Base-by-base conservation (phyloP, 1,284 basidiomycete species). In the Leucoagaricus sp. region DNA sequence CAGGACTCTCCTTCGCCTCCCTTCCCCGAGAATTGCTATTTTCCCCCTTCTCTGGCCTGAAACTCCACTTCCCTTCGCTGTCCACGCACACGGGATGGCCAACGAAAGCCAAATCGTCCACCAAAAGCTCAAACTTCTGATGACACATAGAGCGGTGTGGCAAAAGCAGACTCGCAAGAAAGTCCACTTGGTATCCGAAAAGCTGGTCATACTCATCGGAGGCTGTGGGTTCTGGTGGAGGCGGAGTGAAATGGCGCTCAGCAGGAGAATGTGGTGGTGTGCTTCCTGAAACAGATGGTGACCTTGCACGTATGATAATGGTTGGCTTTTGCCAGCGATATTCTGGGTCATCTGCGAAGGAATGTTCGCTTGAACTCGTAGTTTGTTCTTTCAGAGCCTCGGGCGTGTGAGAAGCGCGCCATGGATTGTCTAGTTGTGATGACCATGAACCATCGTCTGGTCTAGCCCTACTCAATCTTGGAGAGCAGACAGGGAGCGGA, bases 41-140 rank as follows among this genome's bases (percentile, higher is more conserved):
- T 53, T 67, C 50, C 13, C 44, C 61, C 61, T 80, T 84, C 64
- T 87, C 85, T n/a, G 75, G 72, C 65, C 80, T 84, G 68, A 90
- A 90, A 31, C 74, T 74, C 91, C 91, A 93, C 5, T 71, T 74
- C 0, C 87, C 91, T 63, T 91, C 87, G n/a, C 78, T 66, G 31
- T 89, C 87, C 9, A 86, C 83, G 64, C 88, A 90, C 1, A 98
- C 94, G 0, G 96, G 96, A 70, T 98, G 96, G 0, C 96, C 96
- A 38, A 98, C 81, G 68, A 98, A 98, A 1, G 87, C 91, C n/a
- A 98, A 80, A 65, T 96, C 91, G 66, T 98, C 95, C 19, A 98
- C 88, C 44, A 91, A 73, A 26, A 99, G 82, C 70, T 97, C 95
- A 67, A 98, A 98, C 67, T 94, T 94, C 69, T 94, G 93, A 71